A percentile compares a stretch with the other conserved stretches of the same genome.
These are phyloP conservation scores for Glarea lozoyensis DNA, from an alignment of 495 filamentous ascomycete genomes.

Conservation along the genomic window DNA sequence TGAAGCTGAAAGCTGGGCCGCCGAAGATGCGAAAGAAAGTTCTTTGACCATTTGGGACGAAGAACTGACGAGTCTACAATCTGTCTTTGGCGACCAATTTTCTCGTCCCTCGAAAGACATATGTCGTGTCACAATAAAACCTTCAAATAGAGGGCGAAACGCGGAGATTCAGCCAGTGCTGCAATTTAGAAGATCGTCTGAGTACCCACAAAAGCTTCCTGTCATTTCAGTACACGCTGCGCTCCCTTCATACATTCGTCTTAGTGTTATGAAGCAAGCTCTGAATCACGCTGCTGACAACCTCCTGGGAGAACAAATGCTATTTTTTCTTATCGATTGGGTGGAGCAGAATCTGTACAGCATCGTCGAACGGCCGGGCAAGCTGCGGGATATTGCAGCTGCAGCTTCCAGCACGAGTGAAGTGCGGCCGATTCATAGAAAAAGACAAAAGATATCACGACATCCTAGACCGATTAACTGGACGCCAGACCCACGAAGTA, in stretches of 20 bases:
- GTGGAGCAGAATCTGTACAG: constrained; percentile 65
- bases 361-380: constrained; percentile 76
- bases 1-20: constrained; percentile 12
- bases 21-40: constrained; percentile 29
- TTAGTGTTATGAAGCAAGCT: constrained; percentile 77
- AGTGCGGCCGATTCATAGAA: constrained; percentile 22
- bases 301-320: constrained; percentile 73
- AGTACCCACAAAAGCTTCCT: constrained; percentile 72
- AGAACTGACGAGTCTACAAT: constrained; percentile 68
- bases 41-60: constrained; percentile 67
- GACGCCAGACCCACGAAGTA: constrained; percentile 29
- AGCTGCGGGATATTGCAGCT: constrained; percentile 69
- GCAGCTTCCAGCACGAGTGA: constrained; percentile 51
- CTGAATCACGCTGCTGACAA: constrained; percentile 57
- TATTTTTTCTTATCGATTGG: constrained; percentile 87
- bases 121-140: constrained; percentile 51
- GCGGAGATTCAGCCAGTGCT: constrained; percentile 32
- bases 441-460: constrained; percentile 31
- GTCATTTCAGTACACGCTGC: constrained; percentile 56
- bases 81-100: constrained; percentile 69
- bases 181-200: constrained; percentile 41
- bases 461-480: constrained; percentile 43
- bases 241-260: constrained; percentile 85
- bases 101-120: constrained; percentile 43
- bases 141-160: constrained; percentile 33